These are phyloP conservation scores for Gossypium schwendimanii DNA, from an alignment of 441 rosid genomes.

Conservation along the genomic window DNA sequence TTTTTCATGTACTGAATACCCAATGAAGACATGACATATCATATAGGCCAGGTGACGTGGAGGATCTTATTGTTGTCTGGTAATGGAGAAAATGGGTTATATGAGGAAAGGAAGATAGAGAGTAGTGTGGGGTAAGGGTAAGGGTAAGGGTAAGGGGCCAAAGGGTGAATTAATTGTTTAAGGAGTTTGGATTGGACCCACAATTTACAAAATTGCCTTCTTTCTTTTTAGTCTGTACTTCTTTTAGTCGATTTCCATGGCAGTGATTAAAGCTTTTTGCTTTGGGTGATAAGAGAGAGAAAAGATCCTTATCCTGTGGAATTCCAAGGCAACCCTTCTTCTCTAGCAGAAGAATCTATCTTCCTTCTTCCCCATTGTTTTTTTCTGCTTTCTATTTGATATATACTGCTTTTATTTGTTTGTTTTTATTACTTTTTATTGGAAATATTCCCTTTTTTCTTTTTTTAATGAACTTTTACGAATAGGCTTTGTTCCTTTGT, in stretches of 20 bases:
- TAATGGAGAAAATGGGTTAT: background rate
- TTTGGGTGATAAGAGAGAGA: background rate
- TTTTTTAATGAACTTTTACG: background rate
- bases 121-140: no score
- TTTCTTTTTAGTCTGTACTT: no score
- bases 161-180: background rate
- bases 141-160: background rate
- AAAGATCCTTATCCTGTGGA: constrained; percentile 18
- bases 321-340: constrained; percentile 27
- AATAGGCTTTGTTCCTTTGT: background rate
- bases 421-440: background rate
- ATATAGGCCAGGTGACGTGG: background rate
- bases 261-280: background rate
- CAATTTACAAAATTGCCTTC: background rate
- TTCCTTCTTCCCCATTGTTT: constrained; percentile 11
- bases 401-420: background rate
- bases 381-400: constrained; percentile 6
- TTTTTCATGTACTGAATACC: background rate
- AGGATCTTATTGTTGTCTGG: background rate
- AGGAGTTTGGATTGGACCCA: constrained; percentile 22
- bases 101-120: background rate
- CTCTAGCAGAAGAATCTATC: constrained; percentile 34
- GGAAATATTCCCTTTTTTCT: background rate
- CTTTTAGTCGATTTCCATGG: background rate
- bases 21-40: background rate